A percentile compares a stretch with the other conserved stretches of the same genome.
Evolutionary conservation across 805 yeast genomes (phyloP).

Genomic region (Yamadazyma nakazawae): DNA sequence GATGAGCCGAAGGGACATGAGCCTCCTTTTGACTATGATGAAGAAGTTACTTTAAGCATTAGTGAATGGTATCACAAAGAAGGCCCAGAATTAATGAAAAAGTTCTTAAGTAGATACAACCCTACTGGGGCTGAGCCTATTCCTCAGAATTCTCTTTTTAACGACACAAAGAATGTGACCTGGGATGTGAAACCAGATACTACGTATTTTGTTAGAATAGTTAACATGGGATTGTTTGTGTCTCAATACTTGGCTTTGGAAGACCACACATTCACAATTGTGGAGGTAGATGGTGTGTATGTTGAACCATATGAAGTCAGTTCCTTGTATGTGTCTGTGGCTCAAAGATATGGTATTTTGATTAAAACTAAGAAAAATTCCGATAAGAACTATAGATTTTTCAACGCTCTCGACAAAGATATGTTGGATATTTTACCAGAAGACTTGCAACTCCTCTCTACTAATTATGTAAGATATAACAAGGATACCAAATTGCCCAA

Average conservation of each 20-base stretch:
- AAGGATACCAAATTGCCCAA: conserved; percentile 40
- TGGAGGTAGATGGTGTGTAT: conserved; percentile 89
- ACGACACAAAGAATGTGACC: conserved; percentile 76
- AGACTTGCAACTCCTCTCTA: conserved; percentile 65
- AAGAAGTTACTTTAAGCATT: conserved; percentile 65
- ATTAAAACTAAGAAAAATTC: conserved; percentile 66
- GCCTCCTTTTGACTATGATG: conserved; percentile 58
- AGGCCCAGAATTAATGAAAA: conserved; percentile 47
- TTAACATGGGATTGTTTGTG: conserved; percentile 87
- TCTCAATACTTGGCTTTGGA: conserved; percentile 88
- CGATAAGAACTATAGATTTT: conserved; percentile 70
- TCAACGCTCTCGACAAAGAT: conserved; percentile 73
- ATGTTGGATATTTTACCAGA: conserved; percentile 78
- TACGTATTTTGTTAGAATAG: conserved; percentile 76
- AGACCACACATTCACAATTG: conserved; percentile 80
- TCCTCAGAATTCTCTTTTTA: conserved; percentile 76
- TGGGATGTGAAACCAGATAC: conserved; percentile 79
- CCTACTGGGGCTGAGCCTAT: conserved; percentile 99
- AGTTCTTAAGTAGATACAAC: conserved; percentile 69
- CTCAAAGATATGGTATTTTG: conserved; percentile 86
- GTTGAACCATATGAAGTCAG: conserved; percentile 72
- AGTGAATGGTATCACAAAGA: conserved; percentile 86
- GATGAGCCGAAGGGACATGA: conserved; percentile 33
- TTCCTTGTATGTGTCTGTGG: conserved; percentile 76
- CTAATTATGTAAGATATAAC: conserved; percentile 67